Base-by-base conservation (phyloP, 2,329 filamentous ascomycete species). In the Pseudogymnoascus sp. region DNA sequence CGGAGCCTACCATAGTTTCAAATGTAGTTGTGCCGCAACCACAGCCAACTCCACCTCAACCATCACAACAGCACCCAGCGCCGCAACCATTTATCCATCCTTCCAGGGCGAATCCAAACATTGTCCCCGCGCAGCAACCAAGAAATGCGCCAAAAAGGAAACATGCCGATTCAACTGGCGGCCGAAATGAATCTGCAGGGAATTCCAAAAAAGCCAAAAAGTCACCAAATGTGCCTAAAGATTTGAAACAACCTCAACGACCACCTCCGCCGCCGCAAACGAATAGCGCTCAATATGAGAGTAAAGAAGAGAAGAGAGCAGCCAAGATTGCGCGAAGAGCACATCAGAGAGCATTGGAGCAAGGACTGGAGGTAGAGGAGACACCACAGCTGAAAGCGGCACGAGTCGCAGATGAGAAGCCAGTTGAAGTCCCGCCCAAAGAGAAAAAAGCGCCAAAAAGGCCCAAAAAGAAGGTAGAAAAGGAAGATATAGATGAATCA, bases 361-460 rank as follows among this genome's bases (percentile, higher is more conserved):
- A 38, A 32, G 59, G 41, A 20, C 43, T 58, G n/a, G 6, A 58
- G 14, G 35, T 9, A 32, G 32, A 60, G 16, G 38, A 54, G 37
- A 37, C 14, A 54, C 25, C 43, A 30, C 20, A 50, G 59, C 16
- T 60, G 16, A 14, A 60, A 20, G 25, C 22, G 12, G 16, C 22
- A 14, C 34, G 11, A 7, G 50, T 37, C 22, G 3, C 18, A 25
- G 12, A 57, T 22, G 41, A 41, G 60, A 62, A 65, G 30, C 65
- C 59, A 16, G 59, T 54, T 8, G 57, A 69, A 69, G 63, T 64
- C 62, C 35, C 62, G 28, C 25, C 38, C 41, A 61, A 38, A 16
- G 62, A 61, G 35, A 54, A 64, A 50, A 22, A 61, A 28, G 67
- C 34, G 60, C 67, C 47, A 67, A 63, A 65, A 54, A 62, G 34